Base-by-base conservation (phyloP, 805 yeast species). In the Candida multigemmis region DNA sequence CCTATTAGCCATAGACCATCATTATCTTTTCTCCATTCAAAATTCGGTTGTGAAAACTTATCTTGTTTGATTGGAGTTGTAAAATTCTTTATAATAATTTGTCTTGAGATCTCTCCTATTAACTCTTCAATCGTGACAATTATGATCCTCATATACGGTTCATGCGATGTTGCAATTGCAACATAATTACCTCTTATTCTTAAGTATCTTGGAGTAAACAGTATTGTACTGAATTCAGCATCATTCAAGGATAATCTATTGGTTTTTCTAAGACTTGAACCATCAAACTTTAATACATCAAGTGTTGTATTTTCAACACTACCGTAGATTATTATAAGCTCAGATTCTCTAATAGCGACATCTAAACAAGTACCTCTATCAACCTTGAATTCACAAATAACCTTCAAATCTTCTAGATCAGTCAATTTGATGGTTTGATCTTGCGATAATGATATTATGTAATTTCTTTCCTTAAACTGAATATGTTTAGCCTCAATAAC, bases 91-190 rank as follows among this genome's bases (percentile, higher is more conserved):
- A 49, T 19, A 26, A 45, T 50, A 33, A 46, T 58, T 33, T 40
- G 44, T 19, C 57, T 33, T 24, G 32, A 28, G 19, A 56, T 46
- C 7, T 34, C 38, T 6, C 29, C 26, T 12, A 17, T 30, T 11
- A 16, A 21, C 2, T 40, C 49, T 2, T 74, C 71, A n/a, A 75
- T 34, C 16, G 56, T 46, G 0, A 75, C 61, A 0, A 81, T 47
- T 2, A 84, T 65, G 8, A 81, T 37, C 37, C 94, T 50, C 82
- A 81, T 72, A 41, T 63, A 79, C 4, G 95, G 95, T 9, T 70
- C 66, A 41, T 83, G 89, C 1, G 86, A 75, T 0, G 95, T 84
- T 0, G 76, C 84, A 6, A 81, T 66, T 0, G 77, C 74, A 10
- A 79, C 42, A 36, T 0, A 59, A 56, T 23, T 14, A 4, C 32